Evolutionary conservation across 495 filamentous ascomycete species (phyloP).

Genomic region (Penicillium steckii): DNA sequence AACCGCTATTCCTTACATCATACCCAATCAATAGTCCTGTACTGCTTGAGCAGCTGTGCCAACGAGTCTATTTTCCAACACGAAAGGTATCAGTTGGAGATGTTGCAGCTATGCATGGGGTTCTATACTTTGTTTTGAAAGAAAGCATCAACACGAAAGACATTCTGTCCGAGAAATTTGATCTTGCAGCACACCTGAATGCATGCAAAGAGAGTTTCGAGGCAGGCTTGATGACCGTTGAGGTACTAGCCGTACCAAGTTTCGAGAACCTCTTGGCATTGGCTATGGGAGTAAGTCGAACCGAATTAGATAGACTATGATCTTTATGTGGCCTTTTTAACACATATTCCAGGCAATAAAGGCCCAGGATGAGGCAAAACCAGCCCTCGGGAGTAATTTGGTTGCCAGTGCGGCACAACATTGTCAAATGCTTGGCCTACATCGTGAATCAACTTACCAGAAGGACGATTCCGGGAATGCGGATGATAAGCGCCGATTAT

Average conservation of each 20-base stretch:
- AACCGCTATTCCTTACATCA: constrained; percentile 18
- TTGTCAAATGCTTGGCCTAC: constrained; percentile 18
- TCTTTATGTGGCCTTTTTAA: too few species aligned
- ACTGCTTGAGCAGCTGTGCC: constrained; percentile 20
- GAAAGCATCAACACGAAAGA: constrained; percentile 14
- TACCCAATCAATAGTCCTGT: constrained; percentile 16
- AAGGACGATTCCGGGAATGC: background rate
- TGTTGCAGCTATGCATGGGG: constrained; percentile 22
- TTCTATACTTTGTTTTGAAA: constrained; percentile 17
- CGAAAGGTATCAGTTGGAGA: constrained; percentile 10
- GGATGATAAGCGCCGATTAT: constrained; percentile 11
- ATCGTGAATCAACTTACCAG: constrained; percentile 15
- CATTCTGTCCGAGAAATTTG: constrained; percentile 9
- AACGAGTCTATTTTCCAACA: constrained; percentile 25
- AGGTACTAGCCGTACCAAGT: constrained; percentile 18
- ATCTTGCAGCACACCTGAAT: constrained; percentile 11
- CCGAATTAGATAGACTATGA: background rate
- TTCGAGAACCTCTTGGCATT: constrained; percentile 26
- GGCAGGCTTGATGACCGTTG: constrained; percentile 14
- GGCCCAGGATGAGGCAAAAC: constrained; percentile 18
- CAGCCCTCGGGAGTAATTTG: constrained; percentile 3
- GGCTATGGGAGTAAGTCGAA: constrained; percentile 17
- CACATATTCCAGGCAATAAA: constrained; percentile 9
- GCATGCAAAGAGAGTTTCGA: constrained; percentile 16
- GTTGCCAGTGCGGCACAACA: constrained; percentile 16